A percentile compares a stretch with the other conserved stretches of the same genome.
Conservation (phyloP, 305 asterid genomes). For the Solanum hybrid region DNA sequence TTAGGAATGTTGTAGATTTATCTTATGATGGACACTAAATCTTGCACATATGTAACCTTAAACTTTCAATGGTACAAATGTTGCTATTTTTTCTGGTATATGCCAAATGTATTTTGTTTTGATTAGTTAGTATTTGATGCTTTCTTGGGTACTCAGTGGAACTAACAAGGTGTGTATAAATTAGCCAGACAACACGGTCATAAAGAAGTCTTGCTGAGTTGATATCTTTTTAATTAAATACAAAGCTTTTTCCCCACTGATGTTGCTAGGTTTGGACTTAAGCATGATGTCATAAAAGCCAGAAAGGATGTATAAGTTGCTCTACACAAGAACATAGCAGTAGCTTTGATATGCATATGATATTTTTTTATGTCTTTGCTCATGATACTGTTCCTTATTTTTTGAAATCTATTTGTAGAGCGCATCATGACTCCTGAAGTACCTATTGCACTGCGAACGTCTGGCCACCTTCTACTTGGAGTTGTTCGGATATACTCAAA, state of each 20-base stretch:
- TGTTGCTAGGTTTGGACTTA: background rate
- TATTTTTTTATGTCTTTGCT: background rate
- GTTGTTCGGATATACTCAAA: constrained; percentile 86
- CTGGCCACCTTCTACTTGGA: constrained; percentile 88
- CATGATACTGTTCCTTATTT: background rate
- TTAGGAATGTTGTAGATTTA: background rate
- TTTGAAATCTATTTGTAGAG: constrained; percentile 32
- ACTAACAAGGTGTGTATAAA: background rate
- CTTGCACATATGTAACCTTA: background rate
- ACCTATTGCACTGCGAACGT: constrained; percentile 87
- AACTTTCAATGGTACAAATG: background rate
- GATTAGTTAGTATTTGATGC: background rate
- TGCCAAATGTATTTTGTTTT: background rate
- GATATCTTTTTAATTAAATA: background rate
- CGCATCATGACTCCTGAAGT: constrained; percentile 66
- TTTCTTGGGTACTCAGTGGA: background rate
- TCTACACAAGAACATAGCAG: background rate
- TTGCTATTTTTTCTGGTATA: background rate
- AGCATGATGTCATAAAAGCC: background rate
- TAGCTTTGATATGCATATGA: background rate
- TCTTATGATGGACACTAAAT: background rate
- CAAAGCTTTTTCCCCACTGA: background rate
- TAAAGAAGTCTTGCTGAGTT: background rate
- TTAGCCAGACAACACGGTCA: background rate
- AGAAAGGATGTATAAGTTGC: background rate